Percentiles rank a stretch among this genome's conserved stretches.
phyloP scores from a whole-genome alignment of 345 rosid genomes.

The Arabidopsis arenosa region DNA sequence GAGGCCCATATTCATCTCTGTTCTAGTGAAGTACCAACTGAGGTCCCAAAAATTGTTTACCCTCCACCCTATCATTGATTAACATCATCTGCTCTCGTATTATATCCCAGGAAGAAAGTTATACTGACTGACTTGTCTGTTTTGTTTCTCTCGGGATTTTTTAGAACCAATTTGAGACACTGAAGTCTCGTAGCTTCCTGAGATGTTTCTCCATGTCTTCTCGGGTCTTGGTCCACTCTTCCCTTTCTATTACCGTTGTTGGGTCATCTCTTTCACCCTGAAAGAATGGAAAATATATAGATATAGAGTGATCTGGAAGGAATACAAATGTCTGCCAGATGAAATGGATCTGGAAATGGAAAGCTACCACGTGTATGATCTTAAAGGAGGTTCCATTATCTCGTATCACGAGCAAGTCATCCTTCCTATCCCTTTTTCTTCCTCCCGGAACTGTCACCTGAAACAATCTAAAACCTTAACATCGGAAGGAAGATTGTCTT shows the following conservation, averaged over 20 bases:
- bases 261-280: constrained; percentile 80
- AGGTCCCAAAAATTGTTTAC: constrained; percentile 18
- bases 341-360: constrained; percentile 14
- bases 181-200: constrained; percentile 82
- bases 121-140: not conserved
- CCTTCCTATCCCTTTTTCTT: constrained; percentile 79
- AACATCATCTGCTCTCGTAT: not conserved
- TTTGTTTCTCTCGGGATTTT: not conserved
- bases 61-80: constrained; percentile 11
- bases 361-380: constrained; percentile 64
- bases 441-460: constrained; percentile 91
- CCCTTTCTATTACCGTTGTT: constrained; percentile 74
- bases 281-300: constrained; percentile 19
- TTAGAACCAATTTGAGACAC: constrained; percentile 85
- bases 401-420: constrained; percentile 81
- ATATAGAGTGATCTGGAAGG: not conserved
- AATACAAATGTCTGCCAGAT: not conserved
- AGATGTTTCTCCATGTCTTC: constrained; percentile 94
- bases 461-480: constrained; percentile 30
- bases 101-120: not conserved
- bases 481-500: constrained; percentile 16
- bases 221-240: constrained; percentile 82
- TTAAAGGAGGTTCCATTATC: constrained; percentile 85
- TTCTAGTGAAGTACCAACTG: constrained; percentile 14
- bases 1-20: constrained; percentile 13